A percentile compares a stretch with the other conserved stretches of the same genome.
phyloP scores from a whole-genome alignment of 2,329 filamentous ascomycete genomes.

The Amauroascus verrucosus region DNA sequence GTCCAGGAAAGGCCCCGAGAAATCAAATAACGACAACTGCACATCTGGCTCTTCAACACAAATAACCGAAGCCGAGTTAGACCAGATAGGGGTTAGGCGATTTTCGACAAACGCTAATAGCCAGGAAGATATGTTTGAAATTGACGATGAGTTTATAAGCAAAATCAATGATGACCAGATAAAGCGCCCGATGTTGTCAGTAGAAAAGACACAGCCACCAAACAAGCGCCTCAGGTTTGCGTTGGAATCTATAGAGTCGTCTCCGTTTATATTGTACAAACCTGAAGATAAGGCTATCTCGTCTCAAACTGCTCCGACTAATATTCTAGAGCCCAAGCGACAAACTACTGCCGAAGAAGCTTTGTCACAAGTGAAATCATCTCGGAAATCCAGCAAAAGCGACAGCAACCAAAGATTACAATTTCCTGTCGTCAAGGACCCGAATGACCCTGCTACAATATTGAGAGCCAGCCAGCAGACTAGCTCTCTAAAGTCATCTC shows the following conservation, averaged over 20 bases:
- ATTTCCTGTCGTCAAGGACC: constrained; percentile 70
- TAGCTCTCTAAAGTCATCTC: constrained; percentile 41
- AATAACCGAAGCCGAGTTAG: constrained; percentile 18
- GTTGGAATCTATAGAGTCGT: neutral
- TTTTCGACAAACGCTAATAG: constrained; percentile 19
- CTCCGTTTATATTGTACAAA: neutral
- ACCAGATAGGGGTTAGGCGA: constrained; percentile 22
- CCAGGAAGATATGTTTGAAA: constrained; percentile 27
- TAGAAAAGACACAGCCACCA: neutral
- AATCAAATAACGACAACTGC: constrained; percentile 4
- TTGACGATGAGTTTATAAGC: constrained; percentile 25
- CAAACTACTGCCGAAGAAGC: constrained; percentile 13
- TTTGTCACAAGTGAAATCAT: constrained; percentile 20
- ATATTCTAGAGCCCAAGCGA: neutral
- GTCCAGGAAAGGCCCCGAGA: neutral
- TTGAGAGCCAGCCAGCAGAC: constrained; percentile 58
- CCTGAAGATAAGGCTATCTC: neutral
- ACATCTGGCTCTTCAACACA: constrained; percentile 15
- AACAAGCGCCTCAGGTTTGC: constrained; percentile 10
- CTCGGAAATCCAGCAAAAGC: constrained; percentile 24
- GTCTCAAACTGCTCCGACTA: neutral
- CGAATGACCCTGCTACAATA: constrained; percentile 53
- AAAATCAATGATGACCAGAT: constrained; percentile 20
- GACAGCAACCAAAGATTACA: constrained; percentile 41
- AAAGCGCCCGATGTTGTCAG: constrained; percentile 15